Evolutionary conservation across 129 eudicot species (phyloP), one percentile per base, ranked within the genome.

Genomic region (Arctium minus): DNA sequence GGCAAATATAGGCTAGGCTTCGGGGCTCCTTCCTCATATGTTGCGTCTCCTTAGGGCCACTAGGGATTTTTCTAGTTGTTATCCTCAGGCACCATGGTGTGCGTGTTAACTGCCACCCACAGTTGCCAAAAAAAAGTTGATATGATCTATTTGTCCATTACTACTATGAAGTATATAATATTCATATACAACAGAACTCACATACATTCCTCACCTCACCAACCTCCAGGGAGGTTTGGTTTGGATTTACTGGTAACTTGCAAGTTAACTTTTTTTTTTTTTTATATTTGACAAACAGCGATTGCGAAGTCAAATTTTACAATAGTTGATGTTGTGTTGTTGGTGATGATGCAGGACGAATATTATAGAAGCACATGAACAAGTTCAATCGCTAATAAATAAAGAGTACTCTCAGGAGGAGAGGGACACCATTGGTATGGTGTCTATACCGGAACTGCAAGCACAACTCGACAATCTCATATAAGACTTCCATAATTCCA

Each of bases 291-390:
- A 32, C 6, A 64, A 0, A 48, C 18, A 9, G 37, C 75, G 42
- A 37, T 1, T 81, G 79, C 64, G 64, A 32, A 29, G 33, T 60
- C 36, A 79, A 56, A 65, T 29, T 60, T 31, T 36, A 18, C 18
- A 36, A 71, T 10, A 72, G 36, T 60, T 31, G 64, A 75, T n/a
- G 38, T 18, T 73, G 10, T 39, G 60, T 29, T 60, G 50, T 33
- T 80, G 72, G 27, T 78, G 32, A 30, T 8, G 6, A n/a, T 88
- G 85, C 92, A 94, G 98, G 90, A 94, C 94, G 6, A 94, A 94
- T 86, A 92, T 94, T 71, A 84, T 94, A 69, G 98, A 94, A 89
- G 98, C 98, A 13, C 97, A 94, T 83, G 76, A 82, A 74, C 98
- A 94, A 88, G 94, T 94, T 11, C 82, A 38, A 12, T 77, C 88